These are phyloP conservation scores for barrel medic (Medicago truncatula) DNA, from an alignment of 306 rosid genomes.

Conservation along the genomic window DNA sequence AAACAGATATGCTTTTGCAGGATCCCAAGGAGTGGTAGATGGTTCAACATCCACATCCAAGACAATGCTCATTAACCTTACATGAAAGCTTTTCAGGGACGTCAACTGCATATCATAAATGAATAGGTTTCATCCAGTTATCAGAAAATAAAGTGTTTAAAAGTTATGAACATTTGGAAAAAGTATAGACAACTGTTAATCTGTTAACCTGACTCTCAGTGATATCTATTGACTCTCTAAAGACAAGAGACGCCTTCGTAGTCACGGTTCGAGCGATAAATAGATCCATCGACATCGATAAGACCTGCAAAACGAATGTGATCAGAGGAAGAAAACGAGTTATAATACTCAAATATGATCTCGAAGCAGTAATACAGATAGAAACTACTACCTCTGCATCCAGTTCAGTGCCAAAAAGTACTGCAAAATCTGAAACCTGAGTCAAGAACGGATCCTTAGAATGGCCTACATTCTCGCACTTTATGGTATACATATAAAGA, in stretches of 20 bases:
- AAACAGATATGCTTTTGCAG: constrained; percentile 94
- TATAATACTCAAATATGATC: constrained; percentile 26
- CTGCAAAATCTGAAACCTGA: constrained; percentile 91
- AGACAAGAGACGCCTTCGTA: constrained; percentile 94
- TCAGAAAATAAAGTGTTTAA: constrained; percentile 43
- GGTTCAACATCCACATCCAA: constrained; percentile 99
- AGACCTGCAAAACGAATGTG: constrained; percentile 65
- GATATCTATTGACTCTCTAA: constrained; percentile 74
- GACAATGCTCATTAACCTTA: constrained; percentile 96
- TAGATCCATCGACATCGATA: constrained; percentile 99
- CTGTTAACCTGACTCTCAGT: constrained; percentile 79
- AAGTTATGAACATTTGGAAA: constrained; percentile 28
- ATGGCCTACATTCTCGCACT: constrained; percentile 72
- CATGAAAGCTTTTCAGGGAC: constrained; percentile 95
- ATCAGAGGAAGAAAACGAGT: constrained; percentile 35
- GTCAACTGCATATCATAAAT: constrained; percentile 68
- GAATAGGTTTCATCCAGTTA: constrained; percentile 38
- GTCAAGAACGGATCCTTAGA: constrained; percentile 93
- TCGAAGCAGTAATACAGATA: constrained; percentile 34
- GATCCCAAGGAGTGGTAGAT: constrained; percentile 99
- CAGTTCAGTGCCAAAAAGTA: constrained; percentile 93
- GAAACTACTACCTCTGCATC: constrained; percentile 94
- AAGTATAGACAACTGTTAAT: constrained; percentile 22
- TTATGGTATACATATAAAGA: constrained; percentile 75
- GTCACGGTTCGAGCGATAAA: constrained; percentile 99